Base-by-base conservation (phyloP, 495 filamentous ascomycete genomes). In the Cenococcum geophilum region DNA sequence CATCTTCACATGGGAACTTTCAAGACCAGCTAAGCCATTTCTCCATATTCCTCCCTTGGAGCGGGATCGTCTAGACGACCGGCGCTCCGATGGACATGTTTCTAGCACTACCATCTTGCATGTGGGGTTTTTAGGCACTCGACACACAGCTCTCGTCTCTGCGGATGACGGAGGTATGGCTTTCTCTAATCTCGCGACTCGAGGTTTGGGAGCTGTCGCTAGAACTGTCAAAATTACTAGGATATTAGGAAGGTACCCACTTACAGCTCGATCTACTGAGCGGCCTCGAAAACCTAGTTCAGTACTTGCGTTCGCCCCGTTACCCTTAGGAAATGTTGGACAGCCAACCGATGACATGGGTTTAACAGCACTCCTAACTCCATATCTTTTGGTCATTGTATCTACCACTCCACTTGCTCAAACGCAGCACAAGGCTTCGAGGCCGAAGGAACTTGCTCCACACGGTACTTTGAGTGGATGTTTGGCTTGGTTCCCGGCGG, bases 1-100 rank as follows among this genome's bases (percentile, higher is more conserved):
- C 71, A 97, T 99, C 18, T 99, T 96, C 67, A 97, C 92, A 1
- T 99, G 93, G 93, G 93, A 99, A 69, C 84, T 93, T 25, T 81
- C 85, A 20, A 81, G 86, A 49, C 83, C 88, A 23, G 85, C 89
- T 3, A 82, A 86, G 45, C 93, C 92, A 1, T 99, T 99, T 67
- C 81, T 99, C 36, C 86, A 88, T 50, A 91, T 99, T 18, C 83
- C 86, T 9, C 89, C 91, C 34, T 76, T 95, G 11, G 83, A 88
- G 47, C 71, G 79, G 35, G 76, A 79, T 20, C 84, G 86, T 60
- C 66, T 86, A n/a, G 81, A 87, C 23, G 78, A 82, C 56, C 79
- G 85, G 57, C 81, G 80, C 20, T 72, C 71, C 6, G 92, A 97
- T 80, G 92, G 93, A 22, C 93, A 99, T 73, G 73, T 92, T 42